phyloP scores from a whole-genome alignment of 139 green algal genomes.

The Coelastrella sp. region DNA sequence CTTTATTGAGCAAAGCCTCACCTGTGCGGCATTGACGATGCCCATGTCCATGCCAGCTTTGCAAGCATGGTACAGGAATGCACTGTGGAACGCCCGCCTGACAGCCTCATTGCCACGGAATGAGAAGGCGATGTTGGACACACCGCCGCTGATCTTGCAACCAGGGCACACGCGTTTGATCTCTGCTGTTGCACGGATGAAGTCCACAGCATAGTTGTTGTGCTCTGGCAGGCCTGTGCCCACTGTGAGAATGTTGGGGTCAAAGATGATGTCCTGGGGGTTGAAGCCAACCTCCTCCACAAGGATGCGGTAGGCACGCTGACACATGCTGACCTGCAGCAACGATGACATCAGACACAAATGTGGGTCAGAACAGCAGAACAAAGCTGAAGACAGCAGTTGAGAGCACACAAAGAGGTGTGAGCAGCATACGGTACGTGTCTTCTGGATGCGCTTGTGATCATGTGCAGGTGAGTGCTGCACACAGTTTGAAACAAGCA shows the following conservation, averaged over 20 bases:
- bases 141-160: slow-evolving; percentile 95
- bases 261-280: slow-evolving; percentile 98
- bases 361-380: not conserved
- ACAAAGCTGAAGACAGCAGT: too few species aligned
- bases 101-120: slow-evolving; percentile 98
- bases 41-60: slow-evolving; percentile 99
- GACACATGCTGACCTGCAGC: slow-evolving; percentile 92
- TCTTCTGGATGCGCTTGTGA: too few species aligned
- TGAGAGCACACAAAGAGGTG: too few species aligned
- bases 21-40: slow-evolving; percentile 97
- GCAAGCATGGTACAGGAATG: slow-evolving; percentile 94
- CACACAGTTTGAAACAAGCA: too few species aligned
- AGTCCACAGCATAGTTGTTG: slow-evolving; percentile 99
- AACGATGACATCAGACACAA: not conserved
- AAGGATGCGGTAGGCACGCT: slow-evolving; percentile 94
- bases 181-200: slow-evolving; percentile 93
- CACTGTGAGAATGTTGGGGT: slow-evolving; percentile 99
- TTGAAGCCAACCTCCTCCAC: slow-evolving; percentile 97
- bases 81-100: slow-evolving; percentile 90
- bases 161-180: slow-evolving; percentile 98
- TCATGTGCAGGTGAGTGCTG: too few species aligned
- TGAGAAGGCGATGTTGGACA: slow-evolving; percentile 99
- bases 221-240: slow-evolving; percentile 97
- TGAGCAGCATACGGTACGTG: too few species aligned
- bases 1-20: slow-evolving; percentile 34